Evolutionary conservation across 805 yeast genomes (phyloP), one percentile per base, ranked within the genome.

Genomic region (Ogataea nonfermentans): DNA sequence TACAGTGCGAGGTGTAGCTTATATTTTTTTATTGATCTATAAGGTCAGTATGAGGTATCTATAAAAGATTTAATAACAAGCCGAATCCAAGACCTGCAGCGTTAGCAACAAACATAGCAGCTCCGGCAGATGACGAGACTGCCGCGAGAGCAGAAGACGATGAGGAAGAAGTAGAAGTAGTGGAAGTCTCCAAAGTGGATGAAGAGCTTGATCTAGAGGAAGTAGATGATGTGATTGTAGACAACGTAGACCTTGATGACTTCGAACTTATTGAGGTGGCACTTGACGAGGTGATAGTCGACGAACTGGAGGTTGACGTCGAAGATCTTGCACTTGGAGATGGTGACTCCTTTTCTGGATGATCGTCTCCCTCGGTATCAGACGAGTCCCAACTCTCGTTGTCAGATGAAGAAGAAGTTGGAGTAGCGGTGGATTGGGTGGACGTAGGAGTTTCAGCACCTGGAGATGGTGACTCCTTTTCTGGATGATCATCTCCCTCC

Each of bases 1-100:
- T 27, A 16, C 31, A 35, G 41, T 37, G 28, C 31, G 19, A 39
- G 39, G 41, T 33, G 40, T 25, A 26, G 31, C 24, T 13, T 30
- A 23, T 22, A 29, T 32, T 9, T 10, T 17, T 17, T 25, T 13
- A 9, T 13, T 15, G 31, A 15, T 25, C 30, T 27, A 32, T 11
- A 24, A 9, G 9, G 11, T 29, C 22, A 17, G 16, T 14, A 19
- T 9, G 22, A 13, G 29, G 32, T 29, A 32, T 32, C 39, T 41
- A 49, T 36, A 49, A 25, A 11, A 49, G 36, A n/a, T 46, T 48
- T 16, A 44, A 23, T 24, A 41, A 25, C 12, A 49, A 22, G 33
- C 40, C 48, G 44, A 50, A 58, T 13, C 54, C 61, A 40, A 57
- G 37, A 38, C 56, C 64, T 13, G 55, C 57, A 29, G 49, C 57